Evolutionary conservation across 2,329 filamentous ascomycete genomes (phyloP), one percentile per base, ranked within the genome.

Genomic region (Grosmannia penicillata): DNA sequence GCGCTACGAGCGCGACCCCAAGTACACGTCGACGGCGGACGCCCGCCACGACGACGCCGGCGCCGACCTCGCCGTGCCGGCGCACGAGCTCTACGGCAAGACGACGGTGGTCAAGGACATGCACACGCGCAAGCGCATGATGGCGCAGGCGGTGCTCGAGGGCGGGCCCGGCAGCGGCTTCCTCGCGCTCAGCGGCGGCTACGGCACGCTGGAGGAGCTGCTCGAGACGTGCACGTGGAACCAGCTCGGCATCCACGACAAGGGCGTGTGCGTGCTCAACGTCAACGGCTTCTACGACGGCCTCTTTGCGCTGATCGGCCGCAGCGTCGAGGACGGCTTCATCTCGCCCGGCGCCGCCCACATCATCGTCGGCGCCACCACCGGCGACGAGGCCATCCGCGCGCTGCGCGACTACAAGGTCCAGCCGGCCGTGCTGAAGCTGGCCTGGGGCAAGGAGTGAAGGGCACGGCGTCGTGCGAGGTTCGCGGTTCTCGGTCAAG

Each of bases 211-310:
- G 55, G 91, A 98, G 63, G 91, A 98, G 68, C 70, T 98, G 54
- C 86, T 94, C 59, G 84, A 93, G 63, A 75, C 84, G 3, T 78
- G 77, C 21, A 93, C 84, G 10, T 98, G 91, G 87, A 96, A 95
- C 58, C 91, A 96, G 63, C 62, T 98, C 36, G 89, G 91, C 1
- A 96, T 98, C 47, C 91, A 96, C 60, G 69, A 68, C 49, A 67
- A 71, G 36, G 82, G 81, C 4, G 77, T 96, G 33, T 77, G 89
- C 38, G 63, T 95, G 35, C 74, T 83, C 48, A 96, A 96, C 56
- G 70, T 95, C 21, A 77, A 87, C 39, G 85, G 86, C 0, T 96
- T 93, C 60, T 98, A 87, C 73, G 81, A 93, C 56, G 86, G 86
- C 1, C 63, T 98, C 45, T 58, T 95, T 42, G 60, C 70, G 36